Evolutionary conservation across 2,329 filamentous ascomycete species (phyloP).

Genomic region (Pyricularia pennisetigena): DNA sequence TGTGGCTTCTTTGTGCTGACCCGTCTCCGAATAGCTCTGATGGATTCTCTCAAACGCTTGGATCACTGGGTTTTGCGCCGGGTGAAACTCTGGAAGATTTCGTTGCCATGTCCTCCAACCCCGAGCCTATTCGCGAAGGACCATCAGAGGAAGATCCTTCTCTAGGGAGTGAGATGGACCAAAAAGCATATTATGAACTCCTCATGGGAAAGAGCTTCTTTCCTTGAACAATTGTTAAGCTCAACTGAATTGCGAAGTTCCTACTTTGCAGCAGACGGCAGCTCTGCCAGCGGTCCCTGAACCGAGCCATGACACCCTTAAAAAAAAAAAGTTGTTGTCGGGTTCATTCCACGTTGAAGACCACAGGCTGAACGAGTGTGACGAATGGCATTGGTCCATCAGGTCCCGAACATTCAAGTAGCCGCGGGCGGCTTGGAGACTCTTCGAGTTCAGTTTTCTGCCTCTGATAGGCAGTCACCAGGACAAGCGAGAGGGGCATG

Average conservation of each 20-base stretch:
- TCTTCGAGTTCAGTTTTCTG: neutral
- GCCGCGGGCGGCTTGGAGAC: neutral
- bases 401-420: neutral
- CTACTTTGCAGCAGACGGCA: neutral
- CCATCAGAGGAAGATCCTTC: constrained; percentile 17
- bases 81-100: constrained; percentile 26
- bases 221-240: constrained; percentile 7
- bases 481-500: neutral
- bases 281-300: neutral
- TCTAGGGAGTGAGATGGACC: constrained; percentile 22
- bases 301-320: neutral
- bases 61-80: constrained; percentile 24
- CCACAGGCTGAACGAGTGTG: neutral
- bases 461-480: neutral
- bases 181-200: constrained; percentile 26
- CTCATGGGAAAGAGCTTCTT: constrained; percentile 20
- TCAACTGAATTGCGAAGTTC: neutral
- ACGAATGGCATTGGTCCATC: neutral
- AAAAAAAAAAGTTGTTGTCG: neutral
- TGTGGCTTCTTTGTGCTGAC: constrained; percentile 4
- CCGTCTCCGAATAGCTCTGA: constrained; percentile 14
- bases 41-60: constrained; percentile 23
- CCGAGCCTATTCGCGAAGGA: constrained; percentile 18
- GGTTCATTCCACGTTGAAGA: neutral
- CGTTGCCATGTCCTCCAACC: constrained; percentile 24